Base-by-base conservation (phyloP, 1,284 basidiomycete species). In the Sporisorium reilianum region DNA sequence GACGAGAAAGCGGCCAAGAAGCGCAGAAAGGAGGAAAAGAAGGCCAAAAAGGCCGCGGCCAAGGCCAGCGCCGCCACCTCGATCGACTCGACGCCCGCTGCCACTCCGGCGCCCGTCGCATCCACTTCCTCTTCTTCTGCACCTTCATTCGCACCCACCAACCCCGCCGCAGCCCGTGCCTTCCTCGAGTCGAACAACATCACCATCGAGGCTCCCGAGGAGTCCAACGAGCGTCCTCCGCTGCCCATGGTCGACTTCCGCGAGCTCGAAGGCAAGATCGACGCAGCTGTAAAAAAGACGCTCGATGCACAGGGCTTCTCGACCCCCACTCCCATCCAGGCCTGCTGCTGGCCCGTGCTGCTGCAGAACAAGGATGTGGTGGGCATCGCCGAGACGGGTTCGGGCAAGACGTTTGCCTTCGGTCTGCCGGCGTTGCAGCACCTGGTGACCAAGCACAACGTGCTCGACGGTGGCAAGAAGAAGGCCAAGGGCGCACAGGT, bases 321-420 rank as follows among this genome's bases (percentile, higher is more conserved):
- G 64, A 90, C 92, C 79, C 97, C 97, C 0, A 97, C 95, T 0
- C 94, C 96, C 0, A 95, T 99, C 64, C 96, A 99, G 85, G 91
- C 94, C 5, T 97, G 94, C 80, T 91, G 95, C 34, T 99, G 96
- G 96, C 94, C 95, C 4, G 90, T 93, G 20, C 89, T 93, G 7
- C 87, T 98, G 30, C 88, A 89, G 55, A 92, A 93, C 5, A 88
- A 89, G 72, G 95, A 98, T 85, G 93, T 97, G 0, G 91, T 99
- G 36, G 96, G 96, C 64, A 95, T 99, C 71, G 96, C 97, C 16
- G 95, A 99, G 88, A 99, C 96, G 2, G 97, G 85, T 16, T 79
- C 84, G 75, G 97, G 96, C 10, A 99, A 99, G 87, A 99, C 96
- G 0, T 89, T 98, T 18, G 93, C 95, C 0, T 99, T 99, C 82